phyloP scores from a whole-genome alignment of 139 green algal species.

The Astrephomene gubernaculifera region DNA sequence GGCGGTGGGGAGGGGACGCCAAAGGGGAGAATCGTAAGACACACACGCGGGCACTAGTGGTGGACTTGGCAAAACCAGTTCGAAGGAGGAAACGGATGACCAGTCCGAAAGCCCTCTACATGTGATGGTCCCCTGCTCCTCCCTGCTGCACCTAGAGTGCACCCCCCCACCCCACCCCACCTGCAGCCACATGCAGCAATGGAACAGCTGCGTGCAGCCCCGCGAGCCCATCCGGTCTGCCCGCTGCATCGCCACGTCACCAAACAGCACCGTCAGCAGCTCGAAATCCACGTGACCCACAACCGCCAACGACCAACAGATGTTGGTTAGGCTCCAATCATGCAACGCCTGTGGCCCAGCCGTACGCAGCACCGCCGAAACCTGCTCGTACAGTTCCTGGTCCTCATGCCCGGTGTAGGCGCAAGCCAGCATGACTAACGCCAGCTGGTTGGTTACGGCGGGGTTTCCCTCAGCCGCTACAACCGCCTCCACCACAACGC shows the following conservation, averaged over 20 bases:
- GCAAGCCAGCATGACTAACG: constrained; percentile 8
- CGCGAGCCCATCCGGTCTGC: neutral
- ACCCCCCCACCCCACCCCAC: neutral
- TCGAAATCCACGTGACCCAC: neutral
- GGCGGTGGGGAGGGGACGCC: neutral
- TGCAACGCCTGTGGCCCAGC: neutral
- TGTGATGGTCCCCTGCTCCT: neutral
- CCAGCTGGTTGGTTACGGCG: neutral
- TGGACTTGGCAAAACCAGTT: too few relatives aligned
- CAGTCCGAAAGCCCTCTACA: too few relatives aligned
- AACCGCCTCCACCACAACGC: neutral
- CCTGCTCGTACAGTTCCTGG: neutral
- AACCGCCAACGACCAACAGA: constrained; percentile 23
- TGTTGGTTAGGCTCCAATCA: constrained; percentile 14
- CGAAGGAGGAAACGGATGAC: too few relatives aligned
- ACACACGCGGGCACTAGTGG: too few relatives aligned
- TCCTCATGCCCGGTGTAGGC: constrained; percentile 2
- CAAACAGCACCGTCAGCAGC: constrained; percentile 15
- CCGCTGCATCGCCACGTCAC: neutral
- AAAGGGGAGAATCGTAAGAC: too few relatives aligned
- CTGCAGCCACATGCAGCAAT: constrained; percentile 24
- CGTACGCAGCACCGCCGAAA: neutral
- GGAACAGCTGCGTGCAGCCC: constrained; percentile 26
- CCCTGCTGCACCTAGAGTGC: neutral
- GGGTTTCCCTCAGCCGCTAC: neutral